Base-by-base conservation (phyloP, 352 stramenopile species). In the Globisporangium recalcitrans region DNA sequence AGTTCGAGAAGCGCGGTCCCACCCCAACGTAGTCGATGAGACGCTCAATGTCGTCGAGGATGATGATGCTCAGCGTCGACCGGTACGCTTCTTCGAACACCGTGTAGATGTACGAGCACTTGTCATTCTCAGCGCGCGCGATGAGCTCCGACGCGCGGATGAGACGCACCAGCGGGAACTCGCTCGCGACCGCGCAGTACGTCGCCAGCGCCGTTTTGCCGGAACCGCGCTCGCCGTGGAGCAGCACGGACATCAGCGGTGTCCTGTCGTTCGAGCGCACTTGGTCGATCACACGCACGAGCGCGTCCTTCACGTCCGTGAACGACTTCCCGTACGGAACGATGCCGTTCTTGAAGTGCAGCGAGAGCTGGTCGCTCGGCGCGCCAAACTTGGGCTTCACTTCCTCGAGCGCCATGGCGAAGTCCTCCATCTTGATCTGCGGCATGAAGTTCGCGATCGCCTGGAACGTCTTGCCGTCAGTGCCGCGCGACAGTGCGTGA, bases 11-110 rank as follows among this genome's bases (percentile, higher is more conserved):
- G 40, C 97, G 92, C 40, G 97, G 97, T 16, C 97, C 97, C 52
- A 99, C 85, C 90, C 83, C 85, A 69, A 93, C 85, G 56, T 93
- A 99, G 71, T 99, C 97, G 73, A 99, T 98, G 42, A 99, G 85
- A 19, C 97, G 92, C 78, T 99, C 98, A 65, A 99, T 97, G 74
- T 99, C 97, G 77, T 99, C 98, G 48, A 99, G 91, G 62, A 99
- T 97, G 75, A 99, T 99, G 63, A 99, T 92, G 22, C 96, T 98
- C 11, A 99, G 80, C 1, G 96, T 88, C 42, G 93, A 98, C 69
- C 98, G 98, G 77, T 99, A 99, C 5, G 97, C 97, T 77, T 99
- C 97, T 68, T 98, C 87, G 63, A 98, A 98, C 19, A 97, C 77
- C 55, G 90, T 98, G 75, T 98, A 92, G 56, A 98, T 97, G 75